A percentile compares a stretch with the other conserved stretches of the same genome.
These are phyloP conservation scores for Hypoxylon sp. DNA, from an alignment of 2,329 filamentous ascomycete species.

Conservation along the genomic window DNA sequence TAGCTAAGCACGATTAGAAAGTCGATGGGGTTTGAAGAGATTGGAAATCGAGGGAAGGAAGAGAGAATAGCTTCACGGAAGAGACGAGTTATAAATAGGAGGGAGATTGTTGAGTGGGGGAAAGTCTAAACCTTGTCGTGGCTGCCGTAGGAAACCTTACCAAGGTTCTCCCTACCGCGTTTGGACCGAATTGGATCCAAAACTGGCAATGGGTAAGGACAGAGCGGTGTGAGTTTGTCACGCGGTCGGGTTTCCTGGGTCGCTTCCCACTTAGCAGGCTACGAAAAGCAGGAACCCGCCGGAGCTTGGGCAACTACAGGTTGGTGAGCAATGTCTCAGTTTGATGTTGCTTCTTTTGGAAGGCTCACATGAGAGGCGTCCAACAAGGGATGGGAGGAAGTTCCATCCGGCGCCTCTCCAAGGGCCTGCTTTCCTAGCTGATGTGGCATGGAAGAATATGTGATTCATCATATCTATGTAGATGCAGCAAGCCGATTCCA, in stretches of 20 bases:
- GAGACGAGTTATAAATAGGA: background rate
- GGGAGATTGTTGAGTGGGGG: background rate
- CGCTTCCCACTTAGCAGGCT: background rate
- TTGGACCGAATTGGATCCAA: conserved; percentile 3
- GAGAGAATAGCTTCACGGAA: background rate
- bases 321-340: conserved; percentile 10
- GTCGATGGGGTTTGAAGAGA: background rate
- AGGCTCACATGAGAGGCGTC: background rate
- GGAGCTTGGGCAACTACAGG: conserved; percentile 3
- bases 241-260: background rate
- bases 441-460: background rate
- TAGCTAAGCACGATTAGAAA: background rate
- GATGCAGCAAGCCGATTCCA: conserved; percentile 2
- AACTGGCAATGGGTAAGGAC: conserved; percentile 9
- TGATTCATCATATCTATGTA: conserved; percentile 11
- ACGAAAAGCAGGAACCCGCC: background rate
- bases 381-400: background rate
- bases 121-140: conserved; percentile 22
- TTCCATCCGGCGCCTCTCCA: background rate
- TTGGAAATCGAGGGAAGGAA: background rate
- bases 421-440: background rate
- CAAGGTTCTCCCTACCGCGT: conserved; percentile 16
- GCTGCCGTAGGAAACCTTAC: background rate
- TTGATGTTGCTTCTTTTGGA: background rate
- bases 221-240: conserved; percentile 16